These are phyloP conservation scores for Cyclotella sp. DNA, from an alignment of 108 stramenopile species.

Conservation along the genomic window DNA sequence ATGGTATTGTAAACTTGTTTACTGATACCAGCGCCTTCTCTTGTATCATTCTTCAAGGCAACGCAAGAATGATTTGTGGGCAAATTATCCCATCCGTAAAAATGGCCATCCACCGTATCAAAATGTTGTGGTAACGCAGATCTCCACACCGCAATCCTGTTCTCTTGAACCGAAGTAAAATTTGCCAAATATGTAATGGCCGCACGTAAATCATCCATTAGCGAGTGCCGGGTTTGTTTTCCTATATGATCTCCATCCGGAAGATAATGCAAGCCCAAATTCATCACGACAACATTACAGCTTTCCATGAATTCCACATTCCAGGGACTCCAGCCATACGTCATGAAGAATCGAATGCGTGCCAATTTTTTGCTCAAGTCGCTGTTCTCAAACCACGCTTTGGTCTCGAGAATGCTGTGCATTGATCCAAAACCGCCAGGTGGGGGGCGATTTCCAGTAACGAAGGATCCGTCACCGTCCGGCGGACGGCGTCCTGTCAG, in stretches of 20 bases:
- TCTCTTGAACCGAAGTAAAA: conserved; percentile 8
- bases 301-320: conserved; percentile 35
- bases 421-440: conserved; percentile 26
- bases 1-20: conserved; percentile 22
- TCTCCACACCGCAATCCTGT: conserved; percentile 24
- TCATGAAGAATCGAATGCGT: conserved; percentile 30
- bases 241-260: conserved; percentile 18
- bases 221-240: background rate
- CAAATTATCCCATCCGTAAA: conserved; percentile 18
- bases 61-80: conserved; percentile 9
- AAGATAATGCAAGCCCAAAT: conserved; percentile 23
- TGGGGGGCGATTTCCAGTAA: conserved; percentile 12
- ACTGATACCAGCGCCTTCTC: background rate
- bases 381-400: conserved; percentile 15
- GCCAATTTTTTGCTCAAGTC: background rate
- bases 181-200: conserved; percentile 26
- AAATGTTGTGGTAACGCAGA: conserved; percentile 34
- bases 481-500: conserved; percentile 16
- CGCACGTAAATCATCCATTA: conserved; percentile 26
- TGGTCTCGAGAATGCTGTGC: conserved; percentile 31
- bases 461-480: conserved; percentile 22
- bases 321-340: conserved; percentile 35
- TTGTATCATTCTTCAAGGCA: background rate
- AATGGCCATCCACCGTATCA: conserved; percentile 23
- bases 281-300: conserved; percentile 21